These are phyloP conservation scores for Colletotrichum endophyticum DNA, from an alignment of 2,329 filamentous ascomycete species.

Conservation along the genomic window DNA sequence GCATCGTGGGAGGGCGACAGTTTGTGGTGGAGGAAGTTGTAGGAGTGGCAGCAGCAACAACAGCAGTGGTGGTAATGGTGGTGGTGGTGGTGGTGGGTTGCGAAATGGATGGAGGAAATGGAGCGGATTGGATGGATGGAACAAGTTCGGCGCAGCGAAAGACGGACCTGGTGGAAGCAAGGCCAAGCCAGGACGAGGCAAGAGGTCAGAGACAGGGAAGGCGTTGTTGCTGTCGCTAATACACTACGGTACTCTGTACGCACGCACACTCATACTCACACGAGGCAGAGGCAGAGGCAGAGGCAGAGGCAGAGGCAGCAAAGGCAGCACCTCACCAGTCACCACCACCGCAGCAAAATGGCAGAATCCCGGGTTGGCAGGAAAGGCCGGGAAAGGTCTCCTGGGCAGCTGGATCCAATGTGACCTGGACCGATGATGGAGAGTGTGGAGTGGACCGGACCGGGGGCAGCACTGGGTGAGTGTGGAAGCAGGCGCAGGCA, in stretches of 20 bases:
- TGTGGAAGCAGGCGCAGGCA: not conserved
- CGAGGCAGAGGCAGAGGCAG: not conserved
- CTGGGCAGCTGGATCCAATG: not conserved
- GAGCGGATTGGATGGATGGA: constrained; percentile 10
- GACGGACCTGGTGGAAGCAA: not conserved
- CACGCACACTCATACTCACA: not conserved
- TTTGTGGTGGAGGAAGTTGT: not conserved
- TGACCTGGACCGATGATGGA: not conserved
- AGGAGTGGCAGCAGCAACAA: not conserved
- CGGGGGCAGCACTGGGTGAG: not conserved
- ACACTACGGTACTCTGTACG: not conserved
- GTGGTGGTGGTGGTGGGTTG: not conserved
- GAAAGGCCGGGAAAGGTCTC: not conserved
- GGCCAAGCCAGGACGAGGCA: not conserved
- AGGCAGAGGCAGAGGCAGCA: not conserved
- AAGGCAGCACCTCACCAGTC: not conserved
- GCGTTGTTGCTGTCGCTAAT: not conserved
- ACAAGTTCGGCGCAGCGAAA: not conserved
- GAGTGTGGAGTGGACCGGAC: constrained; percentile 13
- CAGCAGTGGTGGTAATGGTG: not conserved
- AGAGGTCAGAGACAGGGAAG: constrained; percentile 1
- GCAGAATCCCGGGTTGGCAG: not conserved
- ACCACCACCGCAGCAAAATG: not conserved
- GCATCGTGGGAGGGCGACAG: constrained; percentile 12
- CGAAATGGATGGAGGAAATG: constrained; percentile 1